Percentiles rank a stretch among this genome's conserved stretches.
phyloP scores from a whole-genome alignment of 495 filamentous ascomycete species.

The Penicillium pancosmium region DNA sequence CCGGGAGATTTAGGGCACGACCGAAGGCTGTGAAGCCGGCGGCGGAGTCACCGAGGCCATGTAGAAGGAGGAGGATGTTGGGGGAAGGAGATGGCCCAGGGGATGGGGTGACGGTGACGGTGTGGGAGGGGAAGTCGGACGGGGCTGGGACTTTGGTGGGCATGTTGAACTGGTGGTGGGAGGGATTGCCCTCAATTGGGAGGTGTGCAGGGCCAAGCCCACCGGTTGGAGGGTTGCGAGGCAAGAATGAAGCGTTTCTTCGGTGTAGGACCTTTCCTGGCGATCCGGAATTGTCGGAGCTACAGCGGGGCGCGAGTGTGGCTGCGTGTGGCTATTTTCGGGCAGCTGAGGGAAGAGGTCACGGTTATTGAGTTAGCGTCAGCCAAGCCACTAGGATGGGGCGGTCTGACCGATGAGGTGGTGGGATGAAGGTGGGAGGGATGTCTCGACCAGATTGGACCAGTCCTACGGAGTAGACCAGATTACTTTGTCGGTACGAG shows the following conservation, averaged over 20 bases:
- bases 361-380: not conserved
- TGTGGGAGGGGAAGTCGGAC: slow-evolving; percentile 57
- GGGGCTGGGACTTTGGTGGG: slow-evolving; percentile 37
- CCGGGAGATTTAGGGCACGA: slow-evolving; percentile 72
- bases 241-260: too few relatives aligned
- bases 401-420: slow-evolving; percentile 2
- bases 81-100: slow-evolving; percentile 43
- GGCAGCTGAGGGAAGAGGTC: not conserved
- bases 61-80: slow-evolving; percentile 83
- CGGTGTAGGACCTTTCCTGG: not conserved
- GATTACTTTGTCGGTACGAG: not conserved
- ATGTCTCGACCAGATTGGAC: not conserved
- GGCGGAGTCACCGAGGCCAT: slow-evolving; percentile 84
- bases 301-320: not conserved
- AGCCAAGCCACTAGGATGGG: slow-evolving; percentile 1
- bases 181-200: slow-evolving; percentile 1
- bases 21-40: slow-evolving; percentile 71
- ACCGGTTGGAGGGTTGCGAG: not conserved
- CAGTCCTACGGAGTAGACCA: too few relatives aligned
- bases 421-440: slow-evolving; percentile 6
- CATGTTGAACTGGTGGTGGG: slow-evolving; percentile 30
- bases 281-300: slow-evolving; percentile 1
- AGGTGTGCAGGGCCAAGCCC: slow-evolving; percentile 6
- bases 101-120: slow-evolving; percentile 46
- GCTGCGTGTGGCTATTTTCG: slow-evolving; percentile 2